These are phyloP conservation scores for Trifolium pratense DNA, from an alignment of 306 rosid genomes.

Conservation along the genomic window DNA sequence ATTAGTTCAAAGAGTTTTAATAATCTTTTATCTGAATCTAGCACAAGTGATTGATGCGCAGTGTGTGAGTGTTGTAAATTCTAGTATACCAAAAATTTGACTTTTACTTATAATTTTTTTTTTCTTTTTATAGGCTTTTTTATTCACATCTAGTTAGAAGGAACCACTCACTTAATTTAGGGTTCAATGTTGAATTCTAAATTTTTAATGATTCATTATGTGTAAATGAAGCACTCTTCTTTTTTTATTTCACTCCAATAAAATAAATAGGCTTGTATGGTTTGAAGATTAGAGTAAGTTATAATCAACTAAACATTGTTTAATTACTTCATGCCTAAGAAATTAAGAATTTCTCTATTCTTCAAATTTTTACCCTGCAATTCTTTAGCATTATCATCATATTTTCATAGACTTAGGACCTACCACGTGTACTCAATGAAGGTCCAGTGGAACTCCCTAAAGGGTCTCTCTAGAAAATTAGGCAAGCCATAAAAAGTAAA, in stretches of 20 bases:
- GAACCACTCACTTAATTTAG: constrained; percentile 16
- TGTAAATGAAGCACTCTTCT: constrained; percentile 23
- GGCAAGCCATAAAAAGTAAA: neutral
- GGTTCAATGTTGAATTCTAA: constrained; percentile 28
- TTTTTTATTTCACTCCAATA: constrained; percentile 7
- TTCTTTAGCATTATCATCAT: constrained; percentile 6
- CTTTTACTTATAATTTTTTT: too few relatives aligned
- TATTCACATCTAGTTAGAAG: constrained; percentile 16
- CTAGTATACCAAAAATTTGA: too few relatives aligned
- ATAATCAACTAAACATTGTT: neutral
- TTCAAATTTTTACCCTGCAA: neutral
- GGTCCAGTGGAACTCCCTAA: constrained; percentile 28
- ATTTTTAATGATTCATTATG: constrained; percentile 37
- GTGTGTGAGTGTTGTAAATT: too few relatives aligned
- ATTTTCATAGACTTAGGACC: neutral
- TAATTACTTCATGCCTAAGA: constrained; percentile 42
- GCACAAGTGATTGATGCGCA: too few relatives aligned
- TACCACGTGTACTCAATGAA: constrained; percentile 29
- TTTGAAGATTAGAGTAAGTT: constrained; percentile 23
- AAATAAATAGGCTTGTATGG: constrained; percentile 11
- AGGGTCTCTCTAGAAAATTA: constrained; percentile 25
- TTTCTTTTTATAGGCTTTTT: neutral
- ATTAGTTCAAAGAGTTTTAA: neutral
- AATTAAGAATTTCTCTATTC: constrained; percentile 34
- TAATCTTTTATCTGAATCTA: neutral